Percentiles rank a stretch among this genome's conserved stretches.
Evolutionary conservation across 345 rosid genomes (phyloP).

Genomic region (Erysimum cheiranthoides): DNA sequence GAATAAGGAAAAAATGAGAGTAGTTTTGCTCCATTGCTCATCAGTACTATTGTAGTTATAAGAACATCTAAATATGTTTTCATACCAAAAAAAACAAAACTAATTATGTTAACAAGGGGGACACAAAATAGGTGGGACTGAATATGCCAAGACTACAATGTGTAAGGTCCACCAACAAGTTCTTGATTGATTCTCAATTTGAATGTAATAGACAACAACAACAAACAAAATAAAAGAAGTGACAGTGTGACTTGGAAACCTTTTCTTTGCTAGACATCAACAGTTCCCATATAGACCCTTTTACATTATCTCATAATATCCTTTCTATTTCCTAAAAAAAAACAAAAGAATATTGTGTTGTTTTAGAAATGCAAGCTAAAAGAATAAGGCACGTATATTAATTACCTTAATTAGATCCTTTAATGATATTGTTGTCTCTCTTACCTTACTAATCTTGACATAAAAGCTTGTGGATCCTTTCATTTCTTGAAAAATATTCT

Average conservation of each 20-base stretch:
- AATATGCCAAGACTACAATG: conserved; percentile 26
- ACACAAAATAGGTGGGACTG: conserved; percentile 33
- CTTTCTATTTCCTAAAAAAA: neutral
- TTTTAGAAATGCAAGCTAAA: conserved; percentile 21
- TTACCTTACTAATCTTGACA: conserved; percentile 17
- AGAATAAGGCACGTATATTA: neutral
- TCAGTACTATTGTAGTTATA: conserved; percentile 21
- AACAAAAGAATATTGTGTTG: neutral
- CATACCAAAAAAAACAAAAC: neutral
- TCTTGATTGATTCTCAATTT: conserved; percentile 38
- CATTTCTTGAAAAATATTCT: conserved; percentile 3
- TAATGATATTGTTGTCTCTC: conserved; percentile 3
- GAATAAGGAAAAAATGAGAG: neutral
- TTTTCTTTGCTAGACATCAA: conserved; percentile 26
- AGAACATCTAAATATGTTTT: conserved; percentile 5
- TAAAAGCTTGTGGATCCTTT: conserved; percentile 25
- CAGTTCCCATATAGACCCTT: conserved; percentile 18
- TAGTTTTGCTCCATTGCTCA: conserved; percentile 8
- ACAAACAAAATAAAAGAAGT: conserved; percentile 15
- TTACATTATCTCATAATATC: conserved; percentile 8
- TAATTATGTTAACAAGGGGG: conserved; percentile 15
- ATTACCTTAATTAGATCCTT: conserved; percentile 28
- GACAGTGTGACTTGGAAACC: conserved; percentile 23
- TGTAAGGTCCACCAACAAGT: conserved; percentile 36
- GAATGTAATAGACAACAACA: conserved; percentile 32